Evolutionary conservation across 2,329 filamentous ascomycete genomes (phyloP).

Genomic region (Curvularia sp.): DNA sequence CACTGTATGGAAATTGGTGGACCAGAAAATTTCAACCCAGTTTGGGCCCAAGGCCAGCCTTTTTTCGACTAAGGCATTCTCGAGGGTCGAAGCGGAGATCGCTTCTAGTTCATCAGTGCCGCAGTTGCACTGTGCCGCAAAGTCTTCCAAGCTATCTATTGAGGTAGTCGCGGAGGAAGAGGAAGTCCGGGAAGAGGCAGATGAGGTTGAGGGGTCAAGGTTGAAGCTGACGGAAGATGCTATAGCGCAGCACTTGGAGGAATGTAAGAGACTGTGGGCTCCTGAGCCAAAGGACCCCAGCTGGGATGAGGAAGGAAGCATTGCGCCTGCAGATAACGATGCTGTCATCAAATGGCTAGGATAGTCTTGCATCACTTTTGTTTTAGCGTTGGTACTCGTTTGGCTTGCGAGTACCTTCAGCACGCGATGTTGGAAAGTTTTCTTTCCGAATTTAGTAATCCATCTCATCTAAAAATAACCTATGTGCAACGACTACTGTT

Average conservation of each 20-base stretch:
- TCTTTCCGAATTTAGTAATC: neutral
- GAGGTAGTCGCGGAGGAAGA: neutral
- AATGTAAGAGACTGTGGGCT: conserved; percentile 4
- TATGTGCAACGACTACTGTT: neutral
- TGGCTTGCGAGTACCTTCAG: neutral
- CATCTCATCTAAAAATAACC: neutral
- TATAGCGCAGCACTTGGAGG: conserved; percentile 8
- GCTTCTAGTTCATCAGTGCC: neutral
- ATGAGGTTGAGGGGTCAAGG: conserved; percentile 6
- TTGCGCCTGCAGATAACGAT: conserved; percentile 3
- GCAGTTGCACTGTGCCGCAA: conserved; percentile 6
- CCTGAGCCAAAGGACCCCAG: conserved; percentile 7
- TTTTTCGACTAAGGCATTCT: conserved; percentile 14
- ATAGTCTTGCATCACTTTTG: neutral
- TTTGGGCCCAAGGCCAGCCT: conserved; percentile 15
- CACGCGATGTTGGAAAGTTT: neutral
- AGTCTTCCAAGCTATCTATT: neutral
- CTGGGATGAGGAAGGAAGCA: conserved; percentile 9
- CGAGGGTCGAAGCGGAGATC: conserved; percentile 1
- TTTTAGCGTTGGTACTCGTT: neutral
- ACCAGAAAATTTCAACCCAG: neutral
- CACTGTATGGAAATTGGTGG: conserved; percentile 6
- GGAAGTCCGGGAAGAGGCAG: conserved; percentile 1
- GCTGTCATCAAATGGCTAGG: conserved; percentile 8
- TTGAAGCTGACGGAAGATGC: conserved; percentile 18